A percentile compares a stretch with the other conserved stretches of the same genome.
Evolutionary conservation across 2,329 filamentous ascomycete species (phyloP).

Genomic region (Ceratocystiopsis brevicomis): DNA sequence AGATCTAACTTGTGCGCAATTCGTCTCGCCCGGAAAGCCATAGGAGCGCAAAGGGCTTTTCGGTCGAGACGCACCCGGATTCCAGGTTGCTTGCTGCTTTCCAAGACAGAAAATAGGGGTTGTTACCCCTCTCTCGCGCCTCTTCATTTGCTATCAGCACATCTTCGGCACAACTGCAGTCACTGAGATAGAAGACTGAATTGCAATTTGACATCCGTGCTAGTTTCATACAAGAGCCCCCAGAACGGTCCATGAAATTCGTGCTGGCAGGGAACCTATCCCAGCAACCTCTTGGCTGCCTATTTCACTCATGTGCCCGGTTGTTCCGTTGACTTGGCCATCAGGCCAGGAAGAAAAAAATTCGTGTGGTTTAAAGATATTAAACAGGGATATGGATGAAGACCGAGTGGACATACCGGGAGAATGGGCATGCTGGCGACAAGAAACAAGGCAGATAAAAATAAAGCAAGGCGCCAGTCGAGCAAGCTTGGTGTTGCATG

Average conservation of each 20-base stretch:
- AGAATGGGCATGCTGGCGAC: too few species aligned
- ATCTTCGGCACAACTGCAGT: slow-evolving; percentile 97
- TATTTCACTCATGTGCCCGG: neutral
- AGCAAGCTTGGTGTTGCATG: too few species aligned
- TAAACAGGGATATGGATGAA: too few species aligned
- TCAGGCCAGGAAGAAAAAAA: too few species aligned
- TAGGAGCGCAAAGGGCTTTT: neutral
- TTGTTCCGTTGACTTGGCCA: neutral
- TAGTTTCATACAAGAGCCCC: slow-evolving; percentile 18
- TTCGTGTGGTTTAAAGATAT: too few species aligned
- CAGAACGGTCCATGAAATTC: neutral
- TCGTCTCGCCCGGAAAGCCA: neutral
- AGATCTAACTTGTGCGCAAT: neutral
- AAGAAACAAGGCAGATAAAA: too few species aligned
- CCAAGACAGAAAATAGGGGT: neutral
- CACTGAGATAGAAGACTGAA: slow-evolving; percentile 46
- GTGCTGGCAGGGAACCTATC: too few species aligned
- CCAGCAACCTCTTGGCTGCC: too few species aligned
- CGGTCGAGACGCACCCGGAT: slow-evolving; percentile 16
- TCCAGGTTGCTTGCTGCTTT: slow-evolving; percentile 18
- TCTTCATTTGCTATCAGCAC: slow-evolving; percentile 58
- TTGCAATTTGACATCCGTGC: slow-evolving; percentile 99
- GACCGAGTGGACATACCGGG: too few species aligned
- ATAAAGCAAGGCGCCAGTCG: too few species aligned
- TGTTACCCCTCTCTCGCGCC: too few species aligned